These are phyloP conservation scores for Candida ficus DNA, from an alignment of 805 yeast species.

Conservation along the genomic window DNA sequence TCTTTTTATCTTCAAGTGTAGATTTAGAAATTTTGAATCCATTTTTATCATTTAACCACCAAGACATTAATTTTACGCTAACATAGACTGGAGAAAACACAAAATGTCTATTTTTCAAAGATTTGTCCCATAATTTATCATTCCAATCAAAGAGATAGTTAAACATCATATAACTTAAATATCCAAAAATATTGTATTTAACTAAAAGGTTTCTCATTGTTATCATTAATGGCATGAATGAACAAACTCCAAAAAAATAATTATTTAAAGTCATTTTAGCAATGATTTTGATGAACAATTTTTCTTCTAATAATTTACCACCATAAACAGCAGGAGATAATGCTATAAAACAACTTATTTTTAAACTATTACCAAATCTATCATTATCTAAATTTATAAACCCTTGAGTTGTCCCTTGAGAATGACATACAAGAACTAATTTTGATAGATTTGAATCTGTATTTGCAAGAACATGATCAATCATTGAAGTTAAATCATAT, in stretches of 20 bases:
- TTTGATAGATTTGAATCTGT: slow-evolving; percentile 33
- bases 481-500: slow-evolving; percentile 70
- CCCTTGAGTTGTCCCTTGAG: slow-evolving; percentile 91
- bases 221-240: slow-evolving; percentile 77
- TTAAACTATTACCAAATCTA: slow-evolving; percentile 40
- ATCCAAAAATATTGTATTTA: slow-evolving; percentile 49
- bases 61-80: slow-evolving; percentile 74
- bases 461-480: slow-evolving; percentile 48
- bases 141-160: slow-evolving; percentile 86
- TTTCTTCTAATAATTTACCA: slow-evolving; percentile 64
- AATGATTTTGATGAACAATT: slow-evolving; percentile 57
- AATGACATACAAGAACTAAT: slow-evolving; percentile 71
- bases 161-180: slow-evolving; percentile 74
- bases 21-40: slow-evolving; percentile 35
- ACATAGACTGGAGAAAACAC: slow-evolving; percentile 83
- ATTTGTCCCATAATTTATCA: slow-evolving; percentile 68
- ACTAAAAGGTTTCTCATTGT: slow-evolving; percentile 46
- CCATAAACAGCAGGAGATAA: slow-evolving; percentile 92
- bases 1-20: slow-evolving; percentile 44
- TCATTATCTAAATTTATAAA: slow-evolving; percentile 60
- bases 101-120: slow-evolving; percentile 67
- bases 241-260: slow-evolving; percentile 64
- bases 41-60: slow-evolving; percentile 72
- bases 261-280: slow-evolving; percentile 44
- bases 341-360: slow-evolving; percentile 65